Evolutionary conservation across 2,329 filamentous ascomycete genomes (phyloP), one percentile per base, ranked within the genome.

Genomic region (Clarireedia paspali): DNA sequence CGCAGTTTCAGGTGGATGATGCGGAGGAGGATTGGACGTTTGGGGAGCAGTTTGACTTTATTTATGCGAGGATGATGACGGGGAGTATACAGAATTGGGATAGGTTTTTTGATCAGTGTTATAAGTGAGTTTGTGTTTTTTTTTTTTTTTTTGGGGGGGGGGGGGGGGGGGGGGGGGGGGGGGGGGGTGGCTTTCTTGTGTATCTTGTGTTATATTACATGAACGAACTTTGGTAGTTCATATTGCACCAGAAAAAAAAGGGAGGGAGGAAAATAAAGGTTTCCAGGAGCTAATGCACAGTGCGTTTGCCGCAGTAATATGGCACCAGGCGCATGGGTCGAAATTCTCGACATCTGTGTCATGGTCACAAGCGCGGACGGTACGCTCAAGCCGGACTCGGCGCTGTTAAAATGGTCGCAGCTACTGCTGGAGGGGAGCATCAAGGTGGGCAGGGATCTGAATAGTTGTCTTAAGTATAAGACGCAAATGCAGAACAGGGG

Each of bases 1-100:
- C 80, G 24, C 71, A 73, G 34, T 83, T 82, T 61, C 71, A 80
- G 63, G 74, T 84, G 7, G 81, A 84, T 56, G 81, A 84, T 60
- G 73, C 78, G 36, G 80, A 83, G 64, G 74, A 73, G 56, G 72
- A 74, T 3, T 84, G 81, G 81, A 52, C 42, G 26, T 67, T 79
- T 23, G 74, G 79, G 56, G 50, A 50, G 9, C 23, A 52, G 45
- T 63, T 63, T 53, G 61, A 62, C 27, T 62, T 58, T 39, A 55
- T 63, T 10, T 51, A 63, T 54, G 24, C 47, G 5, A 34, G 54
- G n/a, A 52, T 52, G 48, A 54, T 54, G 52, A 54, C 52, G 12
- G 52, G 52, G 2, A 40, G 44, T 40, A 12, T 54, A 10, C 14
- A 17, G n/a, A 24, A 54, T 17, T 54, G 52, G 52, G 44, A 48